A percentile compares a stretch with the other conserved stretches of the same genome.
Evolutionary conservation across 163 green algal species (phyloP).

Genomic region (Prototheca cutis): DNA sequence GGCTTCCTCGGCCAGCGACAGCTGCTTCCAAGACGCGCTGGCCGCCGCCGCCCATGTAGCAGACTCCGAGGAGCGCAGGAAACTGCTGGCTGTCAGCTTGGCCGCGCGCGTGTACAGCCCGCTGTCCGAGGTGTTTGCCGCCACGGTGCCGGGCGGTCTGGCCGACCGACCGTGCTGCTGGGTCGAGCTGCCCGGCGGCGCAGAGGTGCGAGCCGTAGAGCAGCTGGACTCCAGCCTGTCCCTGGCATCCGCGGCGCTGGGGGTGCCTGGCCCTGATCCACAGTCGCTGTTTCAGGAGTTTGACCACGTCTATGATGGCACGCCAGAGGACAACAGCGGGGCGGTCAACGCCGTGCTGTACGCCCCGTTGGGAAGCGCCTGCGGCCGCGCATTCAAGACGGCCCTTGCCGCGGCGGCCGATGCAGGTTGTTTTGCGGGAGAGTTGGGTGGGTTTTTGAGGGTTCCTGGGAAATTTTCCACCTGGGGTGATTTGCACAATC

Average conservation of each 20-base stretch:
- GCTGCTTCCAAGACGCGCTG: background rate
- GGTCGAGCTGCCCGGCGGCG: conserved; percentile 29
- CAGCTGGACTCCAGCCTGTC: background rate
- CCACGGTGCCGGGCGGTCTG: background rate
- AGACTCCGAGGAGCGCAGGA: background rate
- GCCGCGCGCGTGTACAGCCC: background rate
- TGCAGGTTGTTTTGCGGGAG: background rate
- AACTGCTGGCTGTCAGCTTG: background rate
- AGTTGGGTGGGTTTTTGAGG: no score
- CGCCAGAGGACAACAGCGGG: background rate
- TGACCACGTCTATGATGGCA: conserved; percentile 10
- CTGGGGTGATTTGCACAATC: no score
- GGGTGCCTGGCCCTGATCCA: background rate
- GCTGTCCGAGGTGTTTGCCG: background rate
- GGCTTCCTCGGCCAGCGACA: conserved; percentile 5
- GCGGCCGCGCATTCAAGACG: conserved; percentile 10
- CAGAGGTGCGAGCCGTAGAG: conserved; percentile 21
- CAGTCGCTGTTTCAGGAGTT: no score
- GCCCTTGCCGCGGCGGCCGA: conserved; percentile 1
- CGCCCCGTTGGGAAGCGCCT: conserved; percentile 11
- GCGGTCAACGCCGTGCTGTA: conserved; percentile 13
- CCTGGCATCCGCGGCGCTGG: background rate
- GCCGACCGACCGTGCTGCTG: conserved; percentile 41
- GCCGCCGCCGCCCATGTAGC: background rate
- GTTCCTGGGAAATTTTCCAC: no score